A percentile compares a stretch with the other conserved stretches of the same genome.
phyloP scores from a whole-genome alignment of 2,329 filamentous ascomycete genomes.

The Penicillium expansum region DNA sequence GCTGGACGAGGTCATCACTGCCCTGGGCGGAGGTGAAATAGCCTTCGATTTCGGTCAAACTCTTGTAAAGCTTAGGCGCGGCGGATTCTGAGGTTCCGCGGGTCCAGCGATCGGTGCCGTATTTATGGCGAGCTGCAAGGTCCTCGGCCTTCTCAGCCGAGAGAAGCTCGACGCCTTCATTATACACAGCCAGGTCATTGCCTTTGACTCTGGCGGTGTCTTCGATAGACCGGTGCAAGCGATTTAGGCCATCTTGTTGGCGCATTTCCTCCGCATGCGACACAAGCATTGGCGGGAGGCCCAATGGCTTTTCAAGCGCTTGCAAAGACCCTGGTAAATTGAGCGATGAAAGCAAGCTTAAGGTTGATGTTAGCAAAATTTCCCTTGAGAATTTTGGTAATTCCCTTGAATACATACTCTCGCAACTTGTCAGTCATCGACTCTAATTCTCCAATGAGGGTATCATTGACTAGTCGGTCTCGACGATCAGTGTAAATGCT shows the following conservation, averaged over 20 bases:
- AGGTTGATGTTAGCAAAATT: slow-evolving; percentile 9
- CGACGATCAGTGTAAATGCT: slow-evolving; percentile 92
- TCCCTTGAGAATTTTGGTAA: too few species aligned
- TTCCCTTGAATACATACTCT: slow-evolving; percentile 48
- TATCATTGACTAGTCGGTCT: slow-evolving; percentile 85
- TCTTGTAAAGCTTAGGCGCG: slow-evolving; percentile 68
- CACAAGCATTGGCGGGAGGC: slow-evolving; percentile 77
- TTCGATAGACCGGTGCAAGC: slow-evolving; percentile 74
- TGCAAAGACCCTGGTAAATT: slow-evolving; percentile 91
- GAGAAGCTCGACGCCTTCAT: slow-evolving; percentile 77
- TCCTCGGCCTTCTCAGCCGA: slow-evolving; percentile 82
- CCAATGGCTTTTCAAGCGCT: slow-evolving; percentile 89
- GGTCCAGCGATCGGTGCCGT: slow-evolving; percentile 83
- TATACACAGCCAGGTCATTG: slow-evolving; percentile 73
- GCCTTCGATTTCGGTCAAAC: slow-evolving; percentile 75
- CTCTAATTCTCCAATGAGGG: slow-evolving; percentile 81
- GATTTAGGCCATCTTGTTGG: slow-evolving; percentile 79
- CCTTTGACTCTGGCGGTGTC: slow-evolving; percentile 88
- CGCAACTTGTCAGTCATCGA: slow-evolving; percentile 75
- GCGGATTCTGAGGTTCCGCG: slow-evolving; percentile 69
- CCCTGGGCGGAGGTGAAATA: slow-evolving; percentile 74
- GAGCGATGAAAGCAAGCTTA: slow-evolving; percentile 66
- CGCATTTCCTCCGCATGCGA: slow-evolving; percentile 92
- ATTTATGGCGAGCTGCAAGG: slow-evolving; percentile 68
- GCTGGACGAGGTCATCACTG: slow-evolving; percentile 68